Evolutionary conservation across 2,329 filamentous ascomycete genomes (phyloP).

Genomic region (Colletotrichum sojae): DNA sequence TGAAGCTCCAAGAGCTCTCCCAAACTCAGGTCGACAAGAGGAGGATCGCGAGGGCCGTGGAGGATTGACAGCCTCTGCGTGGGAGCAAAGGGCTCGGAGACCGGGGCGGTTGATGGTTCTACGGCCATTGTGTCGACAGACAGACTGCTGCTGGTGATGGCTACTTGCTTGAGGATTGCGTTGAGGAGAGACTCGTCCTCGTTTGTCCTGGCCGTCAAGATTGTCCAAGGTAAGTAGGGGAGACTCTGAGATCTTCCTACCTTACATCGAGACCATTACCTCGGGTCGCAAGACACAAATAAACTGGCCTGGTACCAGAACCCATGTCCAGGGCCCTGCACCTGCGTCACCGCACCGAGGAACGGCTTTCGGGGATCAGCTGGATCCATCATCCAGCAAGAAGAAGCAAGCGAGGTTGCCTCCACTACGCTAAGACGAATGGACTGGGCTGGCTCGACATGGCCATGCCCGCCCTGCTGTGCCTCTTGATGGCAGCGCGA

Average conservation of each 20-base stretch:
- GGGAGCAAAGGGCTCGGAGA: slow-evolving; percentile 46
- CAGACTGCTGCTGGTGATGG: neutral
- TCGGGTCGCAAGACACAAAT: slow-evolving; percentile 32
- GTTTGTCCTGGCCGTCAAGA: slow-evolving; percentile 2
- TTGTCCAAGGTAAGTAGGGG: slow-evolving; percentile 28
- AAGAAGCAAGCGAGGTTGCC: slow-evolving; percentile 32
- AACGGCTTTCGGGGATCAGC: slow-evolving; percentile 33
- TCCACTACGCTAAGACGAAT: slow-evolving; percentile 7
- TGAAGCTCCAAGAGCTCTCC: slow-evolving; percentile 81
- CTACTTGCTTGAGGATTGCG: slow-evolving; percentile 1
- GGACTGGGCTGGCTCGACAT: slow-evolving; percentile 22
- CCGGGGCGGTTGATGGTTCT: slow-evolving; percentile 47
- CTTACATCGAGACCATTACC: slow-evolving; percentile 2
- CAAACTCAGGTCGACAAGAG: slow-evolving; percentile 79
- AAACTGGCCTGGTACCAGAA: slow-evolving; percentile 22
- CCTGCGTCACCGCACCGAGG: slow-evolving; percentile 40
- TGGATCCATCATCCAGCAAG: slow-evolving; percentile 38
- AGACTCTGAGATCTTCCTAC: slow-evolving; percentile 19
- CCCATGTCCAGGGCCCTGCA: slow-evolving; percentile 23
- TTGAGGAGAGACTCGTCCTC: slow-evolving; percentile 8
- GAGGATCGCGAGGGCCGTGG: slow-evolving; percentile 77
- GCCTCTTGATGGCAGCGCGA: slow-evolving; percentile 12
- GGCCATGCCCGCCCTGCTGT: slow-evolving; percentile 8
- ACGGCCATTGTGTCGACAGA: slow-evolving; percentile 46
- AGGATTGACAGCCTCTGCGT: slow-evolving; percentile 70